Percentiles rank a stretch among this genome's conserved stretches.
phyloP scores from a whole-genome alignment of 768 basidiomycete genomes.

The Tricholoma sp. region DNA sequence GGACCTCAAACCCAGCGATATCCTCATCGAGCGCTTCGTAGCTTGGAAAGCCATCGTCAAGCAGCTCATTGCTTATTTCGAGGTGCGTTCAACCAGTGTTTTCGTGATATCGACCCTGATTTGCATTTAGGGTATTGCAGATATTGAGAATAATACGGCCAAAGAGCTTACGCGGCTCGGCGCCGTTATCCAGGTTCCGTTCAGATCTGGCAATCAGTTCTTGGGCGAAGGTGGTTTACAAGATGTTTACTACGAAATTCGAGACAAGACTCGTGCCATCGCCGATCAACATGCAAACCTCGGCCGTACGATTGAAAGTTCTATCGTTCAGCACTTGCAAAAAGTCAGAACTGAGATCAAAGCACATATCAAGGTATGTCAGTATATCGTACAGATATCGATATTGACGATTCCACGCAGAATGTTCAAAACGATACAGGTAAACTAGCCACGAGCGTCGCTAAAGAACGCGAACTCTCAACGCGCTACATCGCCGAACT shows the following conservation, averaged over 20 bases:
- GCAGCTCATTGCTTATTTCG: conserved; percentile 91
- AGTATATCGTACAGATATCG: too few relatives aligned
- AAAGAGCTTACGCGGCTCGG: conserved; percentile 90
- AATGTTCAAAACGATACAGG: conserved; percentile 96
- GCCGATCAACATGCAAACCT: conserved; percentile 97
- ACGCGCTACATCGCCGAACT: conserved; percentile 84
- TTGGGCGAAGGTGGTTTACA: conserved; percentile 96
- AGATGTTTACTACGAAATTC: conserved; percentile 90
- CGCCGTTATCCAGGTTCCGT: conserved; percentile 96
- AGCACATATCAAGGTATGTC: conserved; percentile 86
- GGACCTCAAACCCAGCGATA: conserved; percentile 88
- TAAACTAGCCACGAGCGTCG: conserved; percentile 84
- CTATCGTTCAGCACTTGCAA: conserved; percentile 96
- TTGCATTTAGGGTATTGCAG: conserved; percentile 40
- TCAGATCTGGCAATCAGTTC: conserved; percentile 94
- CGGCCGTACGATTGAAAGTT: conserved; percentile 92
- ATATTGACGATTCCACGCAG: conserved; percentile 30
- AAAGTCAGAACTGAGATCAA: conserved; percentile 95
- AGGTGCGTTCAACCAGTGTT: too few relatives aligned
- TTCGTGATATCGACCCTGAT: too few relatives aligned
- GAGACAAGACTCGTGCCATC: conserved; percentile 89
- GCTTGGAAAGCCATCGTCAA: conserved; percentile 97
- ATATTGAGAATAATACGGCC: conserved; percentile 94
- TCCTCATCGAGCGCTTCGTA: conserved; percentile 92
- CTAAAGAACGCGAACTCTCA: conserved; percentile 89